Base-by-base conservation (phyloP, 2,329 filamentous ascomycete species). In the Apiospora koreana region DNA sequence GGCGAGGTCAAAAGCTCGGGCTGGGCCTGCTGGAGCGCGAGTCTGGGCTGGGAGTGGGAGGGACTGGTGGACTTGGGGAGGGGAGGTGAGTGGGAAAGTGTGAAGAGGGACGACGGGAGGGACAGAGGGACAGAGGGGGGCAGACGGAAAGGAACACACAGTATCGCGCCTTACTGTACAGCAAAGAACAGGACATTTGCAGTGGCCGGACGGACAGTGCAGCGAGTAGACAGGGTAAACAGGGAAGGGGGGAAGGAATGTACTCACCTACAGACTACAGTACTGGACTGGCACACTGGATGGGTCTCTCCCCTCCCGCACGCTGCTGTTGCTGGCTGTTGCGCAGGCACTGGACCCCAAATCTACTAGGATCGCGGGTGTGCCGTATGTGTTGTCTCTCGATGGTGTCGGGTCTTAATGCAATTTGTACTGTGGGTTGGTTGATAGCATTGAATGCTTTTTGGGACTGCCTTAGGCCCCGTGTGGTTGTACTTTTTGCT, bases 1-100 rank as follows among this genome's bases (percentile, higher is more conserved):
- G 77, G 74, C 74, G 74, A 74, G 73, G 73, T 73, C 66, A 68
- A 68, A 68, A 68, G 45, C 28, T 54, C 64, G 64, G 64, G 64
- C 64, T 66, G 64, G 64, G 62, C 50, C 54, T 66, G 64, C 54
- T 62, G 31, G 46, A 25, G 54, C 38, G 54, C n/a, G 54, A 38
- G 54, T 62, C 54, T 62, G 54, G 54, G 54, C 54, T 62, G 54
- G 54, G 54, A n/a, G n/a, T n/a, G n/a, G n/a, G n/a, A n/a, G n/a
- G n/a, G n/a, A n/a, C n/a, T n/a, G n/a, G n/a, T n/a, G n/a, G n/a
- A n/a, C n/a, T n/a, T n/a, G n/a, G n/a, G n/a, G n/a, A 38, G 54
- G 31, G 54, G 54, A 62, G 31, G 54, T 31, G 54, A 62, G 50
- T 58, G 25, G 50, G 50, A 58, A 58, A 58, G 50, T 31, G 25